Conservation (phyloP, 768 basidiomycete species). For the Tremella fuciformis region DNA sequence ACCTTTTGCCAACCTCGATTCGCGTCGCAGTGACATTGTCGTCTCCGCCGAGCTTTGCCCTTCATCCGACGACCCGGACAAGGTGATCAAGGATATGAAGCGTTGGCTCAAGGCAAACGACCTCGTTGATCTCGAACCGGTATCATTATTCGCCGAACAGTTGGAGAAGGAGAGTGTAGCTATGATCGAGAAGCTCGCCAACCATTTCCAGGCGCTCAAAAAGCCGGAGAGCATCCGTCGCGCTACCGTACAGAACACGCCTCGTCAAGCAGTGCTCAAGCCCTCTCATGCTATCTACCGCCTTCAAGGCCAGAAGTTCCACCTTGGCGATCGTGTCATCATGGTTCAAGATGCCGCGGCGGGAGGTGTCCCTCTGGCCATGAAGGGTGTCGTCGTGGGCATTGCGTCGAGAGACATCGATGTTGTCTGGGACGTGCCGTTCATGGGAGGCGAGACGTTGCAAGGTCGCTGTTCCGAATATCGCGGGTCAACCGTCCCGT, state of each 20-base stretch:
- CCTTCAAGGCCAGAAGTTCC: conserved; percentile 81
- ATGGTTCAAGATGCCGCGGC: conserved; percentile 84
- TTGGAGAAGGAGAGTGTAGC: conserved; percentile 80
- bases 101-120: conserved; percentile 82
- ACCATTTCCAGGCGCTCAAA: conserved; percentile 64
- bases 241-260: conserved; percentile 88
- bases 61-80: conserved; percentile 63
- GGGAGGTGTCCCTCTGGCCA: conserved; percentile 81
- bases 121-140: conserved; percentile 85
- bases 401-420: conserved; percentile 84
- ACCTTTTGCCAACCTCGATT: conserved; percentile 69
- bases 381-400: conserved; percentile 91
- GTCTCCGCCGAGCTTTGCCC: conserved; percentile 64
- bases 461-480: conserved; percentile 88
- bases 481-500: conserved; percentile 82
- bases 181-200: conserved; percentile 74
- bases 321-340: conserved; percentile 85
- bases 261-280: conserved; percentile 87
- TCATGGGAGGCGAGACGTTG: conserved; percentile 86
- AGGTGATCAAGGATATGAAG: conserved; percentile 70
- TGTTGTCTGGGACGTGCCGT: conserved; percentile 91
- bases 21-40: conserved; percentile 72
- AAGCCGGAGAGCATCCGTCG: conserved; percentile 71
- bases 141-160: conserved; percentile 87
- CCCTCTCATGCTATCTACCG: conserved; percentile 85